Conservation (phyloP, 1,284 basidiomycete species). For the Austroboletus rostrupii region DNA sequence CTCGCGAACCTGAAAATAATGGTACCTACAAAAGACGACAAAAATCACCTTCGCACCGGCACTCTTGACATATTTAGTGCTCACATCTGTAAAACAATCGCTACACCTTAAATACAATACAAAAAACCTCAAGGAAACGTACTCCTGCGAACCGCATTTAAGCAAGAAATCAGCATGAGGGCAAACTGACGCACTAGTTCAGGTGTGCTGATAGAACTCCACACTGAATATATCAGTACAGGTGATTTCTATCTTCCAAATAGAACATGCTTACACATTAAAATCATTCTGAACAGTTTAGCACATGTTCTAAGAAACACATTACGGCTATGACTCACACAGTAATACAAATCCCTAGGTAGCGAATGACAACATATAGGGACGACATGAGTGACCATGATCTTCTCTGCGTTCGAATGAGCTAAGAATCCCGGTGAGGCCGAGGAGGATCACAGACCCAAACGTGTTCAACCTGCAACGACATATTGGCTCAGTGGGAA, state of each 20-base stretch:
- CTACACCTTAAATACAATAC: neutral
- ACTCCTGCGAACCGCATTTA: neutral
- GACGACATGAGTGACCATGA: conserved; percentile 9
- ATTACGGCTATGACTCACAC: conserved; percentile 2
- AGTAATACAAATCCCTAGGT: conserved; percentile 4
- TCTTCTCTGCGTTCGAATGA: conserved; percentile 1
- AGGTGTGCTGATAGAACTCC: neutral
- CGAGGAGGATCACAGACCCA: neutral
- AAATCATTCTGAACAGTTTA: conserved; percentile 1
- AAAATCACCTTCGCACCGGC: neutral
- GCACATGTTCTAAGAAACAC: neutral
- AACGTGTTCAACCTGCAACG: conserved; percentile 3
- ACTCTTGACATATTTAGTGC: neutral
- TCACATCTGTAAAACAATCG: neutral
- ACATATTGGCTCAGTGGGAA: neutral
- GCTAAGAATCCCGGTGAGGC: neutral
- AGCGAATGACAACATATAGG: conserved; percentile 7
- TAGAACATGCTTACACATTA: neutral
- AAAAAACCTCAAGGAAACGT: neutral
- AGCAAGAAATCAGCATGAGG: neutral
- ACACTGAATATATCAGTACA: neutral
- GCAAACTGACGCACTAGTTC: conserved; percentile 1
- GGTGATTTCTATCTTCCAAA: neutral
- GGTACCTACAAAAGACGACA: neutral
- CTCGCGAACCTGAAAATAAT: conserved; percentile 2